A percentile compares a stretch with the other conserved stretches of the same genome.
Conservation (phyloP, 202 grass and related monocot genomes). For the Eragrostis tef region DNA sequence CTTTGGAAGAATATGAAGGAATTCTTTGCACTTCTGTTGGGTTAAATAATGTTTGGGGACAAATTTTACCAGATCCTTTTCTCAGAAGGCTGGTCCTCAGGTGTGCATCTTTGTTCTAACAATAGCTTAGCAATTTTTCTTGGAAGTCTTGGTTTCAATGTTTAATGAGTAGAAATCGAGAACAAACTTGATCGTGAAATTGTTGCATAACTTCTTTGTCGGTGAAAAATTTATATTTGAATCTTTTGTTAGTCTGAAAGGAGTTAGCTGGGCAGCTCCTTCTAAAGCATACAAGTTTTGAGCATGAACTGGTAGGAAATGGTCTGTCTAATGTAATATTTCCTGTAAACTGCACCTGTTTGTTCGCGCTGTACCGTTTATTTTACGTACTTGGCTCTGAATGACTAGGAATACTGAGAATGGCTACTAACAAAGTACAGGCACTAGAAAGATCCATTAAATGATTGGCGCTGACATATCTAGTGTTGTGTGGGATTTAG, state of each 20-base stretch:
- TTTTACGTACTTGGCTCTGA: slow-evolving; percentile 5
- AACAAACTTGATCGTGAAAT: not conserved
- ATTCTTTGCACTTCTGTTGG: slow-evolving; percentile 68
- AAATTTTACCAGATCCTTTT: slow-evolving; percentile 91
- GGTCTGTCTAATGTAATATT: not conserved
- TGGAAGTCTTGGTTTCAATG: slow-evolving; percentile 8
- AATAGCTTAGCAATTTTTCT: not conserved
- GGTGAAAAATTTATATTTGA: not conserved
- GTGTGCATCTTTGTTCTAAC: slow-evolving; percentile 44
- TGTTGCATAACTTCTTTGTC: not conserved
- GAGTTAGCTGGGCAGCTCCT: not conserved
- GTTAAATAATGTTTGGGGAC: slow-evolving; percentile 78
- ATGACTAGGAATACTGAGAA: not conserved
- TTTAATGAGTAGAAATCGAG: not conserved
- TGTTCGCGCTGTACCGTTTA: not conserved
- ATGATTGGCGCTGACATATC: slow-evolving; percentile 6
- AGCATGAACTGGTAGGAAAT: slow-evolving; percentile 14
- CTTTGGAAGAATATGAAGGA: slow-evolving; percentile 89
- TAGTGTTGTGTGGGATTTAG: not conserved
- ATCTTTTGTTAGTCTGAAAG: not conserved
- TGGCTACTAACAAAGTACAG: not conserved
- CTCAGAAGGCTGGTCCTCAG: slow-evolving; percentile 84
- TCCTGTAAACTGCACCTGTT: slow-evolving; percentile 1
- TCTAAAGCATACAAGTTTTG: not conserved
- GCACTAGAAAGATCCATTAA: not conserved